Evolutionary conservation across 75 land plant genomes (phyloP).

Genomic region (Azolla pinnata): DNA sequence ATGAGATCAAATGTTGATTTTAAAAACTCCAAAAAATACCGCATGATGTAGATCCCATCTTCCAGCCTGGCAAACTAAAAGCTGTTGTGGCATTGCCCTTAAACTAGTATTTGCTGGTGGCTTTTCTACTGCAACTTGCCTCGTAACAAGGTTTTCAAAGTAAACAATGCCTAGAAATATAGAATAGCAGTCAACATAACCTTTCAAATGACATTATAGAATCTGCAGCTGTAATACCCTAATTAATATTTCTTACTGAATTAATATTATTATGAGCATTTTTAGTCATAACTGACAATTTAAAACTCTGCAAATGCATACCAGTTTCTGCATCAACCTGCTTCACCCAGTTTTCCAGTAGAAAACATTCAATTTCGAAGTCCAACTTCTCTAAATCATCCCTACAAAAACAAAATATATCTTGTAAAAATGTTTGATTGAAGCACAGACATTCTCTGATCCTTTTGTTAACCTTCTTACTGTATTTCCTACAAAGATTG

Average conservation of each 20-base stretch:
- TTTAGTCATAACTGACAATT: not conserved
- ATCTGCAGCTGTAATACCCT: too few relatives aligned
- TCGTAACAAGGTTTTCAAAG: constrained; percentile 9
- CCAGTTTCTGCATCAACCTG: constrained; percentile 9
- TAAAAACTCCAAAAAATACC: constrained; percentile 11
- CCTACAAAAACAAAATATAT: constrained; percentile 7
- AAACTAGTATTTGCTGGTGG: constrained; percentile 1
- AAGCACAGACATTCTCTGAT: too few relatives aligned
- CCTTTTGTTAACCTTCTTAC: too few relatives aligned
- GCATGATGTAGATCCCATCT: constrained; percentile 27
- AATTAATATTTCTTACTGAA: not conserved
- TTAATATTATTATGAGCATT: not conserved
- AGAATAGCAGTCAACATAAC: not conserved
- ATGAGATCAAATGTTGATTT: not conserved
- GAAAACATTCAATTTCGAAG: constrained; percentile 20
- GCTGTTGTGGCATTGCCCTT: constrained; percentile 22
- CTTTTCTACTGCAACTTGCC: constrained; percentile 10
- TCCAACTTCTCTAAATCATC: constrained; percentile 26
- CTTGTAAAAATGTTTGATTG: not conserved
- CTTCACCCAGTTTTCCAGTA: constrained; percentile 17
- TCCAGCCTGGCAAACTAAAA: constrained; percentile 11
- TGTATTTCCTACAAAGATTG: too few relatives aligned
- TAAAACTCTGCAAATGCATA: too few relatives aligned
- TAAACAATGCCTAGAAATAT: constrained; percentile 9
- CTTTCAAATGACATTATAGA: too few relatives aligned